Evolutionary conservation across 257 asterid genomes (phyloP).

Genomic region (Cruciata laevipes): DNA sequence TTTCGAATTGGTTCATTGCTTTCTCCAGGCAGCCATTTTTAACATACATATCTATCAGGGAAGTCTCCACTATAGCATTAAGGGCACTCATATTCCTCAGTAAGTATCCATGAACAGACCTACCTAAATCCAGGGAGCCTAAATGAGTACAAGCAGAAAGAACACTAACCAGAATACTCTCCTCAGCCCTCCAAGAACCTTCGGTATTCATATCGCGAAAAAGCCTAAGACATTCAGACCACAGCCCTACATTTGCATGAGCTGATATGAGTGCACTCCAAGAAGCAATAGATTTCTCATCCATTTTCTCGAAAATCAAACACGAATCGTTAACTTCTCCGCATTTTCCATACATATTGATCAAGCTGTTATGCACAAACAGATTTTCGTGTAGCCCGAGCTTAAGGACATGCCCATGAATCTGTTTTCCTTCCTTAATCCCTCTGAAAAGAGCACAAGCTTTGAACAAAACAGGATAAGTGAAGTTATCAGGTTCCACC

Average conservation of each 20-base stretch:
- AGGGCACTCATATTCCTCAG: slow-evolving; percentile 53
- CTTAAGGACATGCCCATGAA: slow-evolving; percentile 64
- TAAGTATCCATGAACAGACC: slow-evolving; percentile 48
- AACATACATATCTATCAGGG: slow-evolving; percentile 58
- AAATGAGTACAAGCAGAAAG: slow-evolving; percentile 65
- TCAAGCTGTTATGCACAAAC: slow-evolving; percentile 64
- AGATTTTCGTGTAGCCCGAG: slow-evolving; percentile 51
- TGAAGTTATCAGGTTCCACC: slow-evolving; percentile 53
- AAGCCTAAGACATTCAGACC: slow-evolving; percentile 55
- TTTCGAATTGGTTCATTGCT: slow-evolving; percentile 44
- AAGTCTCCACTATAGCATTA: slow-evolving; percentile 58
- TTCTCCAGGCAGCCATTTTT: slow-evolving; percentile 59
- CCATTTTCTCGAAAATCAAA: slow-evolving; percentile 45
- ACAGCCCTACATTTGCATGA: slow-evolving; percentile 47
- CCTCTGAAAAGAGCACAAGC: slow-evolving; percentile 43
- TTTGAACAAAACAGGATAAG: slow-evolving; percentile 57
- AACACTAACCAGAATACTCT: slow-evolving; percentile 66
- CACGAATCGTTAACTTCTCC: slow-evolving; percentile 33
- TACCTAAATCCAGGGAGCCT: slow-evolving; percentile 52
- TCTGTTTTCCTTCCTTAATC: slow-evolving; percentile 40
- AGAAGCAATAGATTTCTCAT: slow-evolving; percentile 55
- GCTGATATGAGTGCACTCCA: slow-evolving; percentile 81
- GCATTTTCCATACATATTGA: slow-evolving; percentile 73
- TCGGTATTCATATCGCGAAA: slow-evolving; percentile 41
- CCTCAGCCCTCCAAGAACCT: slow-evolving; percentile 60